Conservation (phyloP, 1,284 basidiomycete genomes). For the Vanrija sp. region DNA sequence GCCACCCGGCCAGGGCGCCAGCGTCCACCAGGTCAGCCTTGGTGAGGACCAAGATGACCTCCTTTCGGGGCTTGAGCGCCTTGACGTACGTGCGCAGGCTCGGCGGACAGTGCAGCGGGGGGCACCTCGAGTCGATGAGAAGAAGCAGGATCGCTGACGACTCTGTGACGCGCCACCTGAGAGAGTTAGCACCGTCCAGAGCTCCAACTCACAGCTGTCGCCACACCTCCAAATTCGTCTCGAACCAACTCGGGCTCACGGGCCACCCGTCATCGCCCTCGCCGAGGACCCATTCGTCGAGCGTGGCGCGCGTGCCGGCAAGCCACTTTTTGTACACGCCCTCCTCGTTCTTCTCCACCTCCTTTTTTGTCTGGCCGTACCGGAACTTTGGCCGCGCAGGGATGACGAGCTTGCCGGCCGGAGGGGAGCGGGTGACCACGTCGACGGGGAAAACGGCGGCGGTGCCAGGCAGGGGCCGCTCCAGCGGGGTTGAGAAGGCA, state of each 20-base stretch:
- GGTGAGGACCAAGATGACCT: slow-evolving; percentile 73
- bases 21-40: slow-evolving; percentile 74
- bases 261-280: slow-evolving; percentile 22
- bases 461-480: slow-evolving; percentile 58
- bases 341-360: slow-evolving; percentile 82
- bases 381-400: slow-evolving; percentile 77
- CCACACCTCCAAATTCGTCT: slow-evolving; percentile 89
- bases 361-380: slow-evolving; percentile 73
- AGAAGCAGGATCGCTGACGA: slow-evolving; percentile 79
- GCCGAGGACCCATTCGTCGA: slow-evolving; percentile 56
- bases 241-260: slow-evolving; percentile 62
- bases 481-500: slow-evolving; percentile 56
- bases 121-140: slow-evolving; percentile 80
- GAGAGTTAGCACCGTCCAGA: neutral
- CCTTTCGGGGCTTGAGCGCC: slow-evolving; percentile 51
- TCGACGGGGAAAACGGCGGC: slow-evolving; percentile 51
- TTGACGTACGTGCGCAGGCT: slow-evolving; percentile 53
- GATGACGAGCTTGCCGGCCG: slow-evolving; percentile 48
- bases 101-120: slow-evolving; percentile 58
- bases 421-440: slow-evolving; percentile 19
- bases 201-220: slow-evolving; percentile 60
- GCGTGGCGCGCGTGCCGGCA: slow-evolving; percentile 56
- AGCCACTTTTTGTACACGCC: slow-evolving; percentile 73
- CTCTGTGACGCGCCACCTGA: slow-evolving; percentile 80
- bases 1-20: slow-evolving; percentile 63